Evolutionary conservation across 2,329 filamentous ascomycete genomes (phyloP), one percentile per base, ranked within the genome.

Genomic region (Plectosphaerella cucumerina): DNA sequence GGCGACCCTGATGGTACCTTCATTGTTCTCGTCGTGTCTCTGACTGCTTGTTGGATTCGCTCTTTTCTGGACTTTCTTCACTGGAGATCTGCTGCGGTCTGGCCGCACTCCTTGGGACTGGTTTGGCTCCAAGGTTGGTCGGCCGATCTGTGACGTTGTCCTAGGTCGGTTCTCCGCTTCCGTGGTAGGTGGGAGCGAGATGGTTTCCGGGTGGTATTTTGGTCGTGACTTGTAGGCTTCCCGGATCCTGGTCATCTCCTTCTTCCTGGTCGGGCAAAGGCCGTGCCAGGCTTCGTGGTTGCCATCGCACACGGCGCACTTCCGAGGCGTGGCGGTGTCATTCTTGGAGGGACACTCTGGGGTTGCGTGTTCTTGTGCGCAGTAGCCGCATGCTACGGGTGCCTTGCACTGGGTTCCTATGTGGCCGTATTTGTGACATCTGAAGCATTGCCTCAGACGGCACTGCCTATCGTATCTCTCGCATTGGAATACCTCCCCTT

Each of bases 321-420:
- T 50, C 49, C 22, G 5, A n/a, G 34, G 43, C 5, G 8, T 31
- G 8, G 17, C 20, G 26, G 11, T 15, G 34, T 50, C 43, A 21
- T 22, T 46, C 33, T 50, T 50, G 3, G 17, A 41, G 14, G 43
- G 48, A 20, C 34, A 50, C 22, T 50, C 34, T 33, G 18, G 21
- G 48, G 21, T 50, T 22, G n/a, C 3, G 17, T 50, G 6, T 45
- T 46, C 34, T 50, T 50, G 33, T 26, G 35, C 35, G 23, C 17
- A 53, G 47, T 53, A 53, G 48, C 50, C 48, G 45, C 42, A 53
- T 55, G 18, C 42, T 47, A 21, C 41, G 9, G 18, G 47, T 53
- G 45, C 53, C 45, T 53, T 55, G 17, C 31, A 55, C 37, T 53
- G 22, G 43, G 50, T 54, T 52, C 44, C 44, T 54, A 50, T 50